phyloP scores from a whole-genome alignment of 164 flowering plant species.

The Aristolochia californica region DNA sequence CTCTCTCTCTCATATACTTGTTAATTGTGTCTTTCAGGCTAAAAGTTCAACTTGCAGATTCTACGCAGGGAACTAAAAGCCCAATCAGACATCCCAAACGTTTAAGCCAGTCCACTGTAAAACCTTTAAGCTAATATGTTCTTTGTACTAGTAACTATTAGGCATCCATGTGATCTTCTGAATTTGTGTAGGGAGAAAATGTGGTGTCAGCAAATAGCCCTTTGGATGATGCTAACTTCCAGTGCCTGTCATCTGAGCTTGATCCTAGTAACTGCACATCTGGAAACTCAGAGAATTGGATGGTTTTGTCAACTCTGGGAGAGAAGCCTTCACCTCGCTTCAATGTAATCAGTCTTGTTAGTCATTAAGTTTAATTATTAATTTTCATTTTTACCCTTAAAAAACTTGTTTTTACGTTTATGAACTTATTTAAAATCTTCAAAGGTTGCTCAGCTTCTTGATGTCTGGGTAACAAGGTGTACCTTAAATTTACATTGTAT shows the following conservation, averaged over 20 bases:
- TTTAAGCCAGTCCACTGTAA: slow-evolving; percentile 40
- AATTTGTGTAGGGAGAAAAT: slow-evolving; percentile 35
- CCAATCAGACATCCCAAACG: slow-evolving; percentile 65
- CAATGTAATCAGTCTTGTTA: slow-evolving; percentile 35
- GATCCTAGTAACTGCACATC: slow-evolving; percentile 35
- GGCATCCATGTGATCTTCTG: slow-evolving; percentile 9
- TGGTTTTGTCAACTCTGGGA: slow-evolving; percentile 71
- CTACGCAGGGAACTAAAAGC: slow-evolving; percentile 65
- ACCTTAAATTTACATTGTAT: too few species aligned
- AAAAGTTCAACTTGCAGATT: slow-evolving; percentile 81
- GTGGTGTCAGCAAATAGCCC: slow-evolving; percentile 19
- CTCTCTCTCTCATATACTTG: too few species aligned
- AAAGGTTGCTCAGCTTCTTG: too few species aligned
- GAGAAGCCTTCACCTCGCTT: slow-evolving; percentile 79
- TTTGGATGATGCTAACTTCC: slow-evolving; percentile 41
- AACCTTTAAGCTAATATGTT: slow-evolving; percentile 3
- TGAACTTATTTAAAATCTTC: neutral
- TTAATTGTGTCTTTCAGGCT: too few species aligned
- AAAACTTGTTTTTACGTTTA: neutral
- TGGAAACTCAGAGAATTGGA: slow-evolving; percentile 79
- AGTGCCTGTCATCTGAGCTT: slow-evolving; percentile 28
- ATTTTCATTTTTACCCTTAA: neutral
- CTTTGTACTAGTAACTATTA: neutral
- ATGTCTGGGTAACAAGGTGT: too few species aligned
- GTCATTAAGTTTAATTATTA: too few species aligned